Base-by-base conservation (phyloP, 23 red algal genomes). In the Cyanidioschyzon merolae region DNA sequence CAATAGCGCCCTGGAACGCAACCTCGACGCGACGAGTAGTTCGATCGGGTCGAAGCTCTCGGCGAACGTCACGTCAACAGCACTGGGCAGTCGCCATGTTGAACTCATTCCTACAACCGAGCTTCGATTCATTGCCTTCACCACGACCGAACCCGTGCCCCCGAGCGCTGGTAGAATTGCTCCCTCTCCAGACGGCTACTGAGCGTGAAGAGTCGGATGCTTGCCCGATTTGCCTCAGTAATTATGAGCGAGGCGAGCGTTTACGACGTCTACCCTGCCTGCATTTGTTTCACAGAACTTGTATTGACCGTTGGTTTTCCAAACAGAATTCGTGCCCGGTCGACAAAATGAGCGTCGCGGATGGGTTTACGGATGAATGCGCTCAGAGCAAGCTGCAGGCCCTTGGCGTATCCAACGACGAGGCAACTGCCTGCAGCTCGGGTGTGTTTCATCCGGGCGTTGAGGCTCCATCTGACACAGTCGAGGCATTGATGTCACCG, bases 211-310 rank as follows among this genome's bases (percentile, higher is more conserved):
- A 32, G 1, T 67, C 38, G 50, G 67, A 90, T n/a, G 84, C 84
- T 39, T 95, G 91, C 67, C 77, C 86, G 75, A 84, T 95, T 17
- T 95, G 91, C 32, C 76, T 95, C 68, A 76, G 80, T 39, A 78
- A 83, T 45, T 95, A 86, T 67, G 76, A 87, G 34, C 29, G 27
- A 25, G 91, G 91, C 31, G 86, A 89, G 12, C 31, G 67, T 1
- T 58, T 95, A 7, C 83, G 85, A 41, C 58, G 58, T 34, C 80
- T 95, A 58, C 86, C 86, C 18, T 95, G 91, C 75, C 39, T 84
- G 30, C 91, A 95, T 57, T 36, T 50, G 35, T 95, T 90, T 82
- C 86, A 89, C 74, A 51, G 59, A 0, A 68, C 80, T 39, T 95
- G 91, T 74, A 83, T 95, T 30, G 91, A 89, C 76, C 83, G 63